Base-by-base conservation (phyloP, 2,329 filamentous ascomycete species). In the Monilinia polystroma region DNA sequence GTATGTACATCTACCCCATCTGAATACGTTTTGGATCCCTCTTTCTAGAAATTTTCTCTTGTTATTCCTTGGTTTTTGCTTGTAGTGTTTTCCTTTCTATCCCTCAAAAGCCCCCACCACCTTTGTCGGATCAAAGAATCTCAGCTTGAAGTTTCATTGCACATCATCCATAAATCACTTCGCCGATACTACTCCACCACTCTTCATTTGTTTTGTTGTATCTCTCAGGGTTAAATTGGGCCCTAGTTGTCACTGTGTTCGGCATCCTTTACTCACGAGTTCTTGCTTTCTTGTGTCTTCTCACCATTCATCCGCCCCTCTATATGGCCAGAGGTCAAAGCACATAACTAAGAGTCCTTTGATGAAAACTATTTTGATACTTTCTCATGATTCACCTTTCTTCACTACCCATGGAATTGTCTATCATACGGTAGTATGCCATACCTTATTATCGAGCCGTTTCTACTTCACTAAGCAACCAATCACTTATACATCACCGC, bases 61-160 rank as follows among this genome's bases (percentile, higher is more conserved):
- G 0, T 26, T 3, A 26, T 51, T 38, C 45, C 11, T 43, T 43
- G 12, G 3, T 32, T 5, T 51, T 59, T 38, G 58, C 32, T 23
- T 45, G 35, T 12, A 60, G 23, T 23, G 14, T 23, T 35, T 49
- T 16, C 18, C n/a, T 2, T 7, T 49, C 12, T 6, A 38, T 26
- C 29, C 16, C 29, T 3, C 32, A 29, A 29, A 38, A 8, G 7
- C n/a, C 4, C 4, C 18, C 12, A 38, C 12, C 45, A 51, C 12
- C 12, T 18, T 32, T 41, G 7, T 12, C 23, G 35, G 29, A 59
- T 29, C 18, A 59, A 51, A 60, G 29, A 49, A 45, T 51, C 20
- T 60, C 29, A 1, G n/a, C 35, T 26, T 60, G 57, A 60, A 51
- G 29, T 63, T 63, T 54, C 52, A 45, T 35, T 23, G 11, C 38